Conservation (phyloP, 768 basidiomycete species). For the Peribolospora baueri region DNA sequence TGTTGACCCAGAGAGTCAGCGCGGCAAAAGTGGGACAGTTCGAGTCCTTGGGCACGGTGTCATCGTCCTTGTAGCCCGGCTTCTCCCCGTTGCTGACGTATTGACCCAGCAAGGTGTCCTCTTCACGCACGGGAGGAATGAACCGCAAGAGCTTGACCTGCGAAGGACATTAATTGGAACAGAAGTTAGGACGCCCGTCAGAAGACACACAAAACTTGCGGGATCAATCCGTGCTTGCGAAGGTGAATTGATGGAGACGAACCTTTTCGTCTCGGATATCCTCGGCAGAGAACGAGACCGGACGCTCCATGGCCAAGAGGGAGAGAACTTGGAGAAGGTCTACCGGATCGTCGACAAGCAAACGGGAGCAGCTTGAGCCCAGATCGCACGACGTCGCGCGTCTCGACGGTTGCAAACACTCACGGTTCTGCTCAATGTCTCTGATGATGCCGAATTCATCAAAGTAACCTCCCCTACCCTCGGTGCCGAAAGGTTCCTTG, state of each 20-base stretch:
- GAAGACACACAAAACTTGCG: neutral
- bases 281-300: constrained; percentile 87
- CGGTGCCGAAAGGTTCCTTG: constrained; percentile 97
- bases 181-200: neutral
- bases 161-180: neutral
- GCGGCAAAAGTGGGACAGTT: constrained; percentile 88
- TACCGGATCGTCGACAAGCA: constrained; percentile 17
- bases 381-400: neutral
- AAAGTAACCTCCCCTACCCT: constrained; percentile 99
- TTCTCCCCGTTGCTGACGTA: constrained; percentile 63
- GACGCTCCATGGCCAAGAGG: constrained; percentile 89
- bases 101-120: constrained; percentile 77
- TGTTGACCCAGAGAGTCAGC: constrained; percentile 70
- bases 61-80: constrained; percentile 97
- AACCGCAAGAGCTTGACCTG: constrained; percentile 89
- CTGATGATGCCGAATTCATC: constrained; percentile 99
- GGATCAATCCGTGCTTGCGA: neutral
- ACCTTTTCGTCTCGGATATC: constrained; percentile 99
- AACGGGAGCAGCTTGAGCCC: constrained; percentile 6
- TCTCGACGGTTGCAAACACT: constrained; percentile 20
- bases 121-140: constrained; percentile 52
- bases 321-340: constrained; percentile 87
- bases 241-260: constrained; percentile 1
- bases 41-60: constrained; percentile 76
- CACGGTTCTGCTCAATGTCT: constrained; percentile 92